phyloP scores from a whole-genome alignment of 805 yeast genomes.

The Saturnispora halmiae region DNA sequence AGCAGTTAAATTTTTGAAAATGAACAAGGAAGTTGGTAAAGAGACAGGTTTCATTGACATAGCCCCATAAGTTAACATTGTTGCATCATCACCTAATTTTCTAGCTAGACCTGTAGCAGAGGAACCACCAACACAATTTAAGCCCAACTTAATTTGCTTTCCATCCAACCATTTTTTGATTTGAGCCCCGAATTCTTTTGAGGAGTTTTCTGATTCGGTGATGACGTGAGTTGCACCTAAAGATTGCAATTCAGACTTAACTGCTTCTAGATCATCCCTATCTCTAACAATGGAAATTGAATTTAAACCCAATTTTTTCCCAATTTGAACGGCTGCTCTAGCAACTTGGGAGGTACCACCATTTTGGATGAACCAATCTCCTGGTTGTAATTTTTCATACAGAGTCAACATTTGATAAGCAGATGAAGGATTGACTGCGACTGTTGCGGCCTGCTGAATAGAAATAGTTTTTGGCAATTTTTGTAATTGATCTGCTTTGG shows the following conservation, averaged over 20 bases:
- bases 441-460: slow-evolving; percentile 69
- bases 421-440: slow-evolving; percentile 85
- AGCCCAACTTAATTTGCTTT: slow-evolving; percentile 58
- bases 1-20: slow-evolving; percentile 79
- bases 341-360: slow-evolving; percentile 97
- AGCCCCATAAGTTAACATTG: slow-evolving; percentile 89
- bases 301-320: slow-evolving; percentile 65
- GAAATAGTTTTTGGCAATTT: slow-evolving; percentile 49
- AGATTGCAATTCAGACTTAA: slow-evolving; percentile 41
- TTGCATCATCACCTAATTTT: slow-evolving; percentile 65
- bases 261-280: slow-evolving; percentile 64
- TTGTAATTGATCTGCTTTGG: slow-evolving; percentile 43
- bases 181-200: slow-evolving; percentile 54
- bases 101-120: slow-evolving; percentile 76
- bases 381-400: slow-evolving; percentile 49
- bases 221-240: slow-evolving; percentile 85
- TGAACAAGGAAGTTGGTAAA: slow-evolving; percentile 81
- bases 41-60: slow-evolving; percentile 94
- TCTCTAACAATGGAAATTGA: slow-evolving; percentile 85
- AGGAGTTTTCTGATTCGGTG: slow-evolving; percentile 76
- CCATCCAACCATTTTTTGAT: slow-evolving; percentile 46
- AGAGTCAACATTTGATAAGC: slow-evolving; percentile 82
- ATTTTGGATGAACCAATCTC: slow-evolving; percentile 91
- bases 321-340: slow-evolving; percentile 82
- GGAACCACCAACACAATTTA: slow-evolving; percentile 92